Percentiles rank a stretch among this genome's conserved stretches.
phyloP scores from a whole-genome alignment of 2,329 filamentous ascomycete species.

The Stagonosporopsis chrysanthemi region DNA sequence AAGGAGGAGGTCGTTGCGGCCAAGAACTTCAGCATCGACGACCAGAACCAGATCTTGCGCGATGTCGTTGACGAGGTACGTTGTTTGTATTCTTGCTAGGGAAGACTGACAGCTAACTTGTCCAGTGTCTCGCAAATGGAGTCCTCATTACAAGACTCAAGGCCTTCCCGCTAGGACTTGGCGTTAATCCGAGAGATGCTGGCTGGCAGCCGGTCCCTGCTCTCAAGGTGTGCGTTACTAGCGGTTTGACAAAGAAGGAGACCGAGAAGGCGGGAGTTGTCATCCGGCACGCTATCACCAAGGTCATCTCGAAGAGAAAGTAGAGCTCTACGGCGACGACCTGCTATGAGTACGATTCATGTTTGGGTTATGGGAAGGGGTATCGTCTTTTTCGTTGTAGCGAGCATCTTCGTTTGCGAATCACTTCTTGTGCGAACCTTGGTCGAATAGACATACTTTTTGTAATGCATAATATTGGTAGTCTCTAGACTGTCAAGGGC shows the following conservation, averaged over 20 bases:
- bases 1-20: slow-evolving; percentile 82
- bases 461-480: slow-evolving; percentile 19
- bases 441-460: slow-evolving; percentile 6
- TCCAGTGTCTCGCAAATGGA: slow-evolving; percentile 80
- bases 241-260: slow-evolving; percentile 89
- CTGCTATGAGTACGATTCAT: slow-evolving; percentile 8
- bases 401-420: slow-evolving; percentile 5
- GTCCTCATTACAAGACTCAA: slow-evolving; percentile 90
- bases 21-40: slow-evolving; percentile 71
- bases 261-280: slow-evolving; percentile 90
- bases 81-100: background rate
- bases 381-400: background rate
- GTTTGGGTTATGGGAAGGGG: background rate
- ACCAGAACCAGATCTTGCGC: slow-evolving; percentile 85
- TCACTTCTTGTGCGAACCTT: slow-evolving; percentile 9
- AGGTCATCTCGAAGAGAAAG: slow-evolving; percentile 73
- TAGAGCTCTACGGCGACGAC: slow-evolving; percentile 17
- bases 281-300: slow-evolving; percentile 92
- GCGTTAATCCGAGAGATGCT: slow-evolving; percentile 71
- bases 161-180: slow-evolving; percentile 67
- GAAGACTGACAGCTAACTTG: slow-evolving; percentile 21
- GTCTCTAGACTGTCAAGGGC: background rate
- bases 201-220: slow-evolving; percentile 76
- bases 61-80: slow-evolving; percentile 96
- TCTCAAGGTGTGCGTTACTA: slow-evolving; percentile 90